Percentiles rank a stretch among this genome's conserved stretches.
Conservation (phyloP, 169 alveolate genomes). For the Plasmodium fragile region DNA sequence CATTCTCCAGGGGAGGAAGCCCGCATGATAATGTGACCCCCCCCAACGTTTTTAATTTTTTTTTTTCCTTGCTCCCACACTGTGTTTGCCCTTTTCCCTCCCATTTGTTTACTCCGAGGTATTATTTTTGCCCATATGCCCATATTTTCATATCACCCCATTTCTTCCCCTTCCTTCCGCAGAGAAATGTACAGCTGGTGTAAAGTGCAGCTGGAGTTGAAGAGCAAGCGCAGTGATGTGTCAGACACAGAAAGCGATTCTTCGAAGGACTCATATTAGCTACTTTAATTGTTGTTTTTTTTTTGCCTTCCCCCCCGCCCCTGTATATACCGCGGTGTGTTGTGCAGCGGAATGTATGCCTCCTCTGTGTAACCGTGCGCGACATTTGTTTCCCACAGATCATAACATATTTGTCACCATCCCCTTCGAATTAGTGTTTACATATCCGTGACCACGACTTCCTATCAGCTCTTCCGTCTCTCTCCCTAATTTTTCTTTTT, state of each 20-base stretch:
- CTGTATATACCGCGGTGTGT: not conserved
- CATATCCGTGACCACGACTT: not conserved
- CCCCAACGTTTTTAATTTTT: no score
- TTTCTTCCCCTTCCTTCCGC: not conserved
- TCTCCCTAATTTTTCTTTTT: not conserved
- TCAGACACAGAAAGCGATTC: constrained; percentile 64
- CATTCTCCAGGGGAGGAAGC: not conserved
- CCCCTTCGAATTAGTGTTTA: not conserved
- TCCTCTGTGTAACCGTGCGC: not conserved
- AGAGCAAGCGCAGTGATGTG: constrained; percentile 30
- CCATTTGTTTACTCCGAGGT: not conserved
- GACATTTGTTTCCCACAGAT: not conserved
- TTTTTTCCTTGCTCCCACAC: not conserved
- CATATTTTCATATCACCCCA: not conserved
- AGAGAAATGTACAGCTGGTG: constrained; percentile 77
- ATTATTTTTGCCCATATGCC: constrained; percentile 58
- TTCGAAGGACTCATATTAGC: constrained; percentile 64
- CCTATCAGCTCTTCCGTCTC: not conserved
- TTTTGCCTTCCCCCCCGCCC: not conserved
- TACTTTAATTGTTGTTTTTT: not conserved
- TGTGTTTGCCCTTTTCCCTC: not conserved
- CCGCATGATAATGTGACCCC: not conserved
- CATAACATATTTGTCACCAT: not conserved
- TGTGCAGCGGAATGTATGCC: not conserved
- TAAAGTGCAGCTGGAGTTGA: constrained; percentile 36